Evolutionary conservation across 2,329 filamentous ascomycete species (phyloP).

Genomic region (Clarireedia paspali): DNA sequence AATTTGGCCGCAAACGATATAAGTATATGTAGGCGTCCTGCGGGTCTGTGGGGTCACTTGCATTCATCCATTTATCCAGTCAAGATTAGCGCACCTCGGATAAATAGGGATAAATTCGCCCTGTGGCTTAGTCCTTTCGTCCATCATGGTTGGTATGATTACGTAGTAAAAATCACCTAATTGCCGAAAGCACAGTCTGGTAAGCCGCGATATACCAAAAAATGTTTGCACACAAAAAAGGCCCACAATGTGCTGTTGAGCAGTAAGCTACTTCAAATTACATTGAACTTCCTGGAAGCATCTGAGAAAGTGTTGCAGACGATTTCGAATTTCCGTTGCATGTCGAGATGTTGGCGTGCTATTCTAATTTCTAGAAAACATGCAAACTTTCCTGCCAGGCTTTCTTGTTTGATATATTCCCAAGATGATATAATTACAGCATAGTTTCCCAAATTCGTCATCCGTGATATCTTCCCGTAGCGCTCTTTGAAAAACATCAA

Average conservation of each 20-base stretch:
- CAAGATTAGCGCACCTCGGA: background rate
- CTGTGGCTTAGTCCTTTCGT: background rate
- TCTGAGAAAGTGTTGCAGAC: too few species aligned
- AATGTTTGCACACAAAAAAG: too few species aligned
- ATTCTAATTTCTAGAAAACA: background rate
- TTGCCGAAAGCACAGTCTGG: too few species aligned
- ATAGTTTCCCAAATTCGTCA: background rate
- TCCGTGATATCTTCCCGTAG: background rate
- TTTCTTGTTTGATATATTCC: background rate
- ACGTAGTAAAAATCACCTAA: background rate
- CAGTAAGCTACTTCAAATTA: too few species aligned
- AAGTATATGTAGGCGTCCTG: background rate
- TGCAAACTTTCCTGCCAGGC: too few species aligned
- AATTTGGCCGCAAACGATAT: background rate
- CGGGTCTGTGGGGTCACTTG: background rate
- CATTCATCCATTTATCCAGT: slow-evolving; percentile 8
- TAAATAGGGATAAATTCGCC: slow-evolving; percentile 6
- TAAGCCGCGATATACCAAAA: too few species aligned
- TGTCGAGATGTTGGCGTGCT: background rate
- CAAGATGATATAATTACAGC: background rate
- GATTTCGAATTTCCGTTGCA: background rate
- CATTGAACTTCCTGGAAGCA: too few species aligned
- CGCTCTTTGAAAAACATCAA: too few species aligned
- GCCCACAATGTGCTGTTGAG: too few species aligned
- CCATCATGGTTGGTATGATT: background rate